Conservation (phyloP, 306 rosid species). For the Astragalus glycyphyllos region DNA sequence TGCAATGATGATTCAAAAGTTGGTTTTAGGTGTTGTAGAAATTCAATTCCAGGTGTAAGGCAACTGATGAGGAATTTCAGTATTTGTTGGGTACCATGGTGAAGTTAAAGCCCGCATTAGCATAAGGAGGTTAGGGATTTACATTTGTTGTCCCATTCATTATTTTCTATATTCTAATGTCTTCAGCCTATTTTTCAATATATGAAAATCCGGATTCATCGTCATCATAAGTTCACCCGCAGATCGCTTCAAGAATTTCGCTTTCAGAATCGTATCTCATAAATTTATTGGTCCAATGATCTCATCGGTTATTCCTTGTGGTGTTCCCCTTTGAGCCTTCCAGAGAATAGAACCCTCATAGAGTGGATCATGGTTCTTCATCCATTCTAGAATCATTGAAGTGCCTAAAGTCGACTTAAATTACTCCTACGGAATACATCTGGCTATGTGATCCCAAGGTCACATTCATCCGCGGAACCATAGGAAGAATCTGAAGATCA, state of each 20-base stretch:
- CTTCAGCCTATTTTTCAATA: conserved; percentile 79
- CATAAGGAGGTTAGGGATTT: too few relatives aligned
- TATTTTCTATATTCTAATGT: conserved; percentile 40
- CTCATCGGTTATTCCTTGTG: conserved; percentile 74
- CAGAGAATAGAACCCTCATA: conserved; percentile 75
- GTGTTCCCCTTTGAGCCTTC: conserved; percentile 62
- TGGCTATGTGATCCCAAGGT: conserved; percentile 70
- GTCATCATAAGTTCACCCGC: conserved; percentile 71
- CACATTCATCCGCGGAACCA: conserved; percentile 65
- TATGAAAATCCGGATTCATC: conserved; percentile 76
- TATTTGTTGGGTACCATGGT: too few relatives aligned
- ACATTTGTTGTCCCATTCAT: not conserved
- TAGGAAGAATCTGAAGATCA: conserved; percentile 71
- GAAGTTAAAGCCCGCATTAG: too few relatives aligned
- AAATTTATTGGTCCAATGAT: conserved; percentile 75
- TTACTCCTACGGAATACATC: conserved; percentile 67
- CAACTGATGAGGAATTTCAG: too few relatives aligned
- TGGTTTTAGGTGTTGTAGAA: conserved; percentile 47
- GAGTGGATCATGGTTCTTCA: conserved; percentile 76
- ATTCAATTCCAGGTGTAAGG: conserved; percentile 28
- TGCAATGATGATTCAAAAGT: not conserved
- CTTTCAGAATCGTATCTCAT: conserved; percentile 72
- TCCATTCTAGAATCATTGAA: conserved; percentile 69
- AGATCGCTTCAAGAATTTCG: conserved; percentile 65
- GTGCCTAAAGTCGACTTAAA: conserved; percentile 62